Evolutionary conservation across 352 stramenopile species (phyloP).

Genomic region (Phytophthora citrophthora): DNA sequence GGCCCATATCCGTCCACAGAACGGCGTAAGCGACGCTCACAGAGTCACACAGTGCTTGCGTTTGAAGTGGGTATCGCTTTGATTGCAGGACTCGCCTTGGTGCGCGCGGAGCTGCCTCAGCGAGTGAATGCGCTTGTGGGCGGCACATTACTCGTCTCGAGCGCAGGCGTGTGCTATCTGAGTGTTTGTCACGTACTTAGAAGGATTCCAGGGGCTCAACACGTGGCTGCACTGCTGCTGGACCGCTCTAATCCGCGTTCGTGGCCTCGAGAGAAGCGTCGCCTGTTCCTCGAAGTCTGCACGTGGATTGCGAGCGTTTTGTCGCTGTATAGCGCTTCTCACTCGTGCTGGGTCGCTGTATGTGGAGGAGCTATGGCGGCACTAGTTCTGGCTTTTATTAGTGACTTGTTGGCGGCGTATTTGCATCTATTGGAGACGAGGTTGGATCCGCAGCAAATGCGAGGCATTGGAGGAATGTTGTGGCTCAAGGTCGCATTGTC

Average conservation of each 20-base stretch:
- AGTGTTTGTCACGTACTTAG: constrained; percentile 52
- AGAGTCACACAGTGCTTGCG: constrained; percentile 39
- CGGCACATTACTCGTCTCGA: constrained; percentile 58
- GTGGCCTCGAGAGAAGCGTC: constrained; percentile 58
- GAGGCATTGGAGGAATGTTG: constrained; percentile 45
- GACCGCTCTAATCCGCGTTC: constrained; percentile 56
- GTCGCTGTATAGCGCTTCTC: constrained; percentile 69
- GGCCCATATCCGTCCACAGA: neutral
- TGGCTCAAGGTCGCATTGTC: constrained; percentile 76
- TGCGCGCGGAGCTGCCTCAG: constrained; percentile 30
- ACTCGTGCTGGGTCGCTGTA: constrained; percentile 56
- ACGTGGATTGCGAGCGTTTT: constrained; percentile 77
- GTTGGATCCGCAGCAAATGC: constrained; percentile 42
- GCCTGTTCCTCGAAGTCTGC: constrained; percentile 72
- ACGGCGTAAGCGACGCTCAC: constrained; percentile 14
- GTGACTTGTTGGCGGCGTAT: constrained; percentile 67
- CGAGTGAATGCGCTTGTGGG: constrained; percentile 60
- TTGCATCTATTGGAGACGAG: constrained; percentile 56
- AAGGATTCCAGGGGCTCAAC: neutral
- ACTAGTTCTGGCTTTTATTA: constrained; percentile 50
- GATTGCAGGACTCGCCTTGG: constrained; percentile 37
- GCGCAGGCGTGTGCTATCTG: constrained; percentile 57
- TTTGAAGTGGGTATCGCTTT: constrained; percentile 38
- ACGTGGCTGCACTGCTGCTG: constrained; percentile 56
- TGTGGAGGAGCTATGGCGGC: constrained; percentile 45